Base-by-base conservation (phyloP, 2,329 filamentous ascomycete species). In the Pestalotiopsis sp. region DNA sequence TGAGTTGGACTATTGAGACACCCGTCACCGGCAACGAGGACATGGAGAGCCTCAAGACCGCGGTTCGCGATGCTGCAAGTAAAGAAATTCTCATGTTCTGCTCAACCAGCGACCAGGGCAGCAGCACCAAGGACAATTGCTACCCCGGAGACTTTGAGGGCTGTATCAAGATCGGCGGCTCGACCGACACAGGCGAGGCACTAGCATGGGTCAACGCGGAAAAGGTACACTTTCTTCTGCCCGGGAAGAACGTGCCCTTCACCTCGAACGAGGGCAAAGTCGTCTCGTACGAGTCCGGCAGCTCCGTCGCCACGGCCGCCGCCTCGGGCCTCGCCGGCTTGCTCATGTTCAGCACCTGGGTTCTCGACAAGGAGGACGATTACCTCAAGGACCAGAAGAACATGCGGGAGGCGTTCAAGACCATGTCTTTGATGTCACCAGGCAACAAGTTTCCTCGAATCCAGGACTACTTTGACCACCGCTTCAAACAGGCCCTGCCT, bases 71-170 rank as follows among this genome's bases (percentile, higher is more conserved):
- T 3, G 56, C 56, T 23, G 7, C 7, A 9, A 64, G 70, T 2
- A 65, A 66, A n/a, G 67, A 75, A 6, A 82, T 82, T 4, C 72
- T 82, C 57, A 76, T 83, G 70, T 82, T 83, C 69, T 82, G 80
- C 71, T 75, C 81, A 0, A 75, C 79, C 0, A 75, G 69, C 5
- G 81, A 82, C 68, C 73, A 78, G 58, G 78, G 56, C 56, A 58
- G 12, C 4, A 45, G 41, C 13, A 45, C 41, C 7, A 13, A 12
- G 41, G 41, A 45, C 41, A 13, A 45, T 14, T 65, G 59, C 39
- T 39, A 45, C 38, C 39, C 69, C 7, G 57, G 14, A 1, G 67
- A 38, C 7, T 66, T 57, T 31, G 27, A 63, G 12, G 23, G 39
- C 17, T 69, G 67, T 17, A 63, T 69, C 31, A 20, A 49, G 4